A percentile compares a stretch with the other conserved stretches of the same genome.
Evolutionary conservation across 176 grass and related monocot species (phyloP).

Genomic region (Thinopyrum elongatum): DNA sequence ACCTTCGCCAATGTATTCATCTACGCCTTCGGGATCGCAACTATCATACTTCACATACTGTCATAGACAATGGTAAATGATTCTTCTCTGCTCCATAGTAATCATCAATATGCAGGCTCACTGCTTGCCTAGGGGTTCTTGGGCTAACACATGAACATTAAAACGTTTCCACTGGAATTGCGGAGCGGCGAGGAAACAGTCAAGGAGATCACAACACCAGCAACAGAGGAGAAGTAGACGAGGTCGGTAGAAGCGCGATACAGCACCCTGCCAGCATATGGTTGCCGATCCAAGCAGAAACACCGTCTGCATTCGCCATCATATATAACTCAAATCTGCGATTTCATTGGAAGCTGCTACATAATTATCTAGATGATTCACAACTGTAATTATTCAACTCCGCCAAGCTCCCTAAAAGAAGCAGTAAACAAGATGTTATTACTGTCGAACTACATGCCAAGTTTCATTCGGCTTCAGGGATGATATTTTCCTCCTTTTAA

Average conservation of each 20-base stretch:
- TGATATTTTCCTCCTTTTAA: conserved; percentile 7
- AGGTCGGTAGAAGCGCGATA: background rate
- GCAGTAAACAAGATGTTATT: background rate
- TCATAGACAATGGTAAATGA: background rate
- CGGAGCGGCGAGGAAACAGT: background rate
- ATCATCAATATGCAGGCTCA: no score
- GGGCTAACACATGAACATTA: background rate
- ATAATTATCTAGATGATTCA: background rate
- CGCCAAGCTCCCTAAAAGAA: background rate
- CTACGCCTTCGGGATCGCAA: background rate
- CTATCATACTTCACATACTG: background rate
- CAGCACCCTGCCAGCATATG: no score
- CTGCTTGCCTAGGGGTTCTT: background rate
- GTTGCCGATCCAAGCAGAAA: no score
- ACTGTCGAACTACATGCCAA: background rate
- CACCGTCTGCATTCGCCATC: background rate
- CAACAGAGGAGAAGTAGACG: background rate
- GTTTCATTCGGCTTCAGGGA: background rate
- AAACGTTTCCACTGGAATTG: background rate
- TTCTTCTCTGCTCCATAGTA: background rate
- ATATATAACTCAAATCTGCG: no score
- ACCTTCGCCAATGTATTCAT: background rate
- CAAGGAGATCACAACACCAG: no score
- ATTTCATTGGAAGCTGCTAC: no score
- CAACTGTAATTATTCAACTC: background rate